phyloP scores from a whole-genome alignment of 108 stramenopile species.

The Cyclotella sp. region DNA sequence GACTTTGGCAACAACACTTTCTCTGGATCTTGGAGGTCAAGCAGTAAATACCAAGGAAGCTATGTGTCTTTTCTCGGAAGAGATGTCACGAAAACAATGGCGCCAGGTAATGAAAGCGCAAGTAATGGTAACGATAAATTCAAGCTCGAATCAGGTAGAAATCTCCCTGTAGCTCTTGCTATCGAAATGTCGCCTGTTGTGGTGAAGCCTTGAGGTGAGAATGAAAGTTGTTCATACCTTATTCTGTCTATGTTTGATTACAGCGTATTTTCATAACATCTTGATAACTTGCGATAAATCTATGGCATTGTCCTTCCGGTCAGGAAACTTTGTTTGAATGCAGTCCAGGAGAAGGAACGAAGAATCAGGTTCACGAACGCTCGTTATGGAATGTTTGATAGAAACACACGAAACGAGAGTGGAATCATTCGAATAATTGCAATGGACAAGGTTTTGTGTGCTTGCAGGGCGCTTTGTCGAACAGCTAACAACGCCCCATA shows the following conservation, averaged over 20 bases:
- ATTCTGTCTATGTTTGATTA: not conserved
- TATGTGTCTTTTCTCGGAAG: conserved; percentile 23
- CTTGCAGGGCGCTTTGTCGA: not conserved
- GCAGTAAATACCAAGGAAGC: conserved; percentile 13
- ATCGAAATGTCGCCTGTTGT: not conserved
- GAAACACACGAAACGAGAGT: not conserved
- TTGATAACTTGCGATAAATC: not conserved
- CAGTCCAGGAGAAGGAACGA: too few relatives aligned
- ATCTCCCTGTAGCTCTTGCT: conserved; percentile 12
- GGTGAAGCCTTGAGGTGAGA: not conserved
- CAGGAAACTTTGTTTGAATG: too few relatives aligned
- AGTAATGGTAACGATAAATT: not conserved
- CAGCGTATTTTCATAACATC: not conserved
- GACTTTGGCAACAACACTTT: conserved; percentile 35
- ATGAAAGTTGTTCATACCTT: not conserved
- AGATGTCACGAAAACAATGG: conserved; percentile 17
- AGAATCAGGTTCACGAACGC: too few relatives aligned
- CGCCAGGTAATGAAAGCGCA: not conserved
- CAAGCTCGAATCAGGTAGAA: not conserved
- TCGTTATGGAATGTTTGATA: too few relatives aligned
- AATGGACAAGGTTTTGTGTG: not conserved
- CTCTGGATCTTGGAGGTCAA: conserved; percentile 33
- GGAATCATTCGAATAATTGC: not conserved
- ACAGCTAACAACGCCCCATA: not conserved
- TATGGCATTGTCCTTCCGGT: not conserved